Base-by-base conservation (phyloP, 306 rosid species). In the Fagus crenata region DNA sequence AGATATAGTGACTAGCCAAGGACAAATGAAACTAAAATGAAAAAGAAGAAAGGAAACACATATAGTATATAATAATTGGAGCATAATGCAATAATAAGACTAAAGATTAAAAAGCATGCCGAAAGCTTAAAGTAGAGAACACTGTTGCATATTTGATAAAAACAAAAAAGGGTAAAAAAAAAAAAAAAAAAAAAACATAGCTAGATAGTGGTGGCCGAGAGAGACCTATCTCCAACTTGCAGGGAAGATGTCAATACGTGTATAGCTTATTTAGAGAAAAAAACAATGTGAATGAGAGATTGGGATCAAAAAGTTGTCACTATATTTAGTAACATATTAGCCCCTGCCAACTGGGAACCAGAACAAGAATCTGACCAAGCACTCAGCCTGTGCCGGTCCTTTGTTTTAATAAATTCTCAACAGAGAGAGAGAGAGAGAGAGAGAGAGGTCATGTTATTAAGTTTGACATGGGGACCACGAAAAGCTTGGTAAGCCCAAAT, bases 311-410 rank as follows among this genome's bases (percentile, higher is more conserved):
- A 90, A 78, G 86, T 74, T 14, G 72, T 75, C 83, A 14, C 85
- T 69, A 72, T 81, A 77, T 81, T 75, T 78, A 71, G 96, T 65
- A 84, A 82, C 75, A 72, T 77, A 46, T 35, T 59, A 80, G 85
- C 83, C 84, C 94, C 90, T 80, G 83, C 75, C 84, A 49, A 61
- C 56, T 77, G 83, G 91, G 91, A 89, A 85, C 91, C 84, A 59
- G 46, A 78, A 65, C 72, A 80, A 77, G 76, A 12, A 32, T 0
- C 15, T 2, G 12, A 60, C 28, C 28, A 22, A 22, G 28, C 28
- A 22, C 28, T 22, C 28, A 22, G 28, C 28, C 28, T 22, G 28
- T 22, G 28, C 28, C 28, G 28, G 28, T 22, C 28, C 28, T 59
- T 35, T 74, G 77, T 63, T 60, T 55, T 72, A 28, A 63, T 64